Evolutionary conservation across 352 stramenopile species (phyloP).

Genomic region (Globisporangium nagaii): DNA sequence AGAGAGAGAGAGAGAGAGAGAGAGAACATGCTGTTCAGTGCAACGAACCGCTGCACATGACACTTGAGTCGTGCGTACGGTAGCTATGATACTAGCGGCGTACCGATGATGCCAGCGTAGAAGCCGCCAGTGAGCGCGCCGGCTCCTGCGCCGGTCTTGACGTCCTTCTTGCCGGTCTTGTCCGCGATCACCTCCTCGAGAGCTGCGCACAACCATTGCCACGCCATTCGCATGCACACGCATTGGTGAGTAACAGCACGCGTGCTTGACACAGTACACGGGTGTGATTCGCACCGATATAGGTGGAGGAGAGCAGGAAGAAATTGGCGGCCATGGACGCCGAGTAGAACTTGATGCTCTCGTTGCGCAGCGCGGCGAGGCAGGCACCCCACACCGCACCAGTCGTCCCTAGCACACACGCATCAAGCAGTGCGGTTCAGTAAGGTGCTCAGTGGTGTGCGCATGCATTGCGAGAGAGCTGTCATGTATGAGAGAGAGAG

Average conservation of each 20-base stretch:
- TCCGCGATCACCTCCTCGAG: slow-evolving; percentile 75
- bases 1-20: neutral
- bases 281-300: slow-evolving; percentile 56
- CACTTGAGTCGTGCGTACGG: too few species aligned
- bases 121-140: slow-evolving; percentile 69
- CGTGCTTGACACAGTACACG: too few species aligned
- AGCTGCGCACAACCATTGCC: slow-evolving; percentile 30
- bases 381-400: slow-evolving; percentile 53
- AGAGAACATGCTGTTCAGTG: neutral
- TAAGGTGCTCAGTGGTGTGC: neutral
- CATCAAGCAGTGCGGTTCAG: too few species aligned
- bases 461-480: too few species aligned
- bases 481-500: neutral
- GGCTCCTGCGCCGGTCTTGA: slow-evolving; percentile 44
- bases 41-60: too few species aligned
- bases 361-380: slow-evolving; percentile 62
- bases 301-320: slow-evolving; percentile 79
- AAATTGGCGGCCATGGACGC: slow-evolving; percentile 85
- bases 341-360: slow-evolving; percentile 77
- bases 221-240: too few species aligned
- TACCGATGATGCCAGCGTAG: slow-evolving; percentile 63
- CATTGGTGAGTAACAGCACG: too few species aligned
- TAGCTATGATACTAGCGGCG: slow-evolving; percentile 1
- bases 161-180: slow-evolving; percentile 58
- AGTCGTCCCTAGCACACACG: slow-evolving; percentile 25